A percentile compares a stretch with the other conserved stretches of the same genome.
These are phyloP conservation scores for Gloeopeniophorella convolvens DNA, from an alignment of 768 basidiomycete species.

Conservation along the genomic window DNA sequence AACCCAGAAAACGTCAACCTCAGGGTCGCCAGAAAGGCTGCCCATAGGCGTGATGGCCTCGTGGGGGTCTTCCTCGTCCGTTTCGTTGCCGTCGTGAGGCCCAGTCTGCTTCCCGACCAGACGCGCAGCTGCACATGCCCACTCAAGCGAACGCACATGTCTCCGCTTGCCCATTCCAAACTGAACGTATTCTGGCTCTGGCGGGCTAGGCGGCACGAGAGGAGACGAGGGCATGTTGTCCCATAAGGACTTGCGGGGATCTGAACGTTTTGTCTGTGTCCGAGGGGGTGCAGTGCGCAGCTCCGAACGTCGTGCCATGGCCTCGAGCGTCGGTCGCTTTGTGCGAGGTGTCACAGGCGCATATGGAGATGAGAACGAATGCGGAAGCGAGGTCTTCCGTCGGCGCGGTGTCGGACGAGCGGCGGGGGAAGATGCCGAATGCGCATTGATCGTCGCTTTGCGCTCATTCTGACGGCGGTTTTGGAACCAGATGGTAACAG, in stretches of 20 bases:
- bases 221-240: slow-evolving; percentile 19
- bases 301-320: slow-evolving; percentile 30
- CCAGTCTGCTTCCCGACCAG: slow-evolving; percentile 37
- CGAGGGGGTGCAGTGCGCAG: slow-evolving; percentile 23
- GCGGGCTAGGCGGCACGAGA: slow-evolving; percentile 17
- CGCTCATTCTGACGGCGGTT: slow-evolving; percentile 29
- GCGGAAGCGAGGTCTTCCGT: neutral
- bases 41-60: slow-evolving; percentile 58
- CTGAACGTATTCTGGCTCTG: slow-evolving; percentile 26
- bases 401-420: slow-evolving; percentile 3
- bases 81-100: slow-evolving; percentile 36
- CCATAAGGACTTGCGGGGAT: slow-evolving; percentile 21
- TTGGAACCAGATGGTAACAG: slow-evolving; percentile 33
- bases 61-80: slow-evolving; percentile 53
- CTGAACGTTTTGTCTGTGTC: slow-evolving; percentile 20
- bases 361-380: slow-evolving; percentile 16
- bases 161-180: slow-evolving; percentile 21
- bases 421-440: neutral
- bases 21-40: slow-evolving; percentile 15
- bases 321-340: slow-evolving; percentile 28
- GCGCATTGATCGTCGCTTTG: slow-evolving; percentile 8
- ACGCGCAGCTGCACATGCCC: slow-evolving; percentile 34
- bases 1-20: slow-evolving; percentile 2
- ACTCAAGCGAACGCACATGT: slow-evolving; percentile 29
- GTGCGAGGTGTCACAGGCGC: slow-evolving; percentile 9